A percentile compares a stretch with the other conserved stretches of the same genome.
phyloP scores from a whole-genome alignment of 139 green algal genomes.

The Haematococcus sp. region DNA sequence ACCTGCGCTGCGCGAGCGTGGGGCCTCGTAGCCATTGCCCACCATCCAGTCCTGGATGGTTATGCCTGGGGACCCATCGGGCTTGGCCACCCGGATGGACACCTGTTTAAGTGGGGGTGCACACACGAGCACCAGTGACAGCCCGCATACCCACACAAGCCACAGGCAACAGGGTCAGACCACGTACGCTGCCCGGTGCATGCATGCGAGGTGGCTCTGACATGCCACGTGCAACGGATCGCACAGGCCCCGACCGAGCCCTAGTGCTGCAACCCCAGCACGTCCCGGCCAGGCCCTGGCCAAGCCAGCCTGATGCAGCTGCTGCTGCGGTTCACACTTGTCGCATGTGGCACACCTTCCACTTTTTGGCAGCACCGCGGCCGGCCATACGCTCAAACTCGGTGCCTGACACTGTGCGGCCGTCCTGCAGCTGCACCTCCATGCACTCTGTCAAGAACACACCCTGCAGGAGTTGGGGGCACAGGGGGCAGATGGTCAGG shows the following conservation, averaged over 20 bases:
- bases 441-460: constrained; percentile 19
- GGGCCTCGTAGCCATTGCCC: constrained; percentile 59
- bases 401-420: constrained; percentile 56
- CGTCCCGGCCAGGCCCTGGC: too few species aligned
- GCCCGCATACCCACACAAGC: too few species aligned
- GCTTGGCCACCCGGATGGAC: constrained; percentile 55
- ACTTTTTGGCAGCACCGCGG: constrained; percentile 80
- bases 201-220: too few species aligned
- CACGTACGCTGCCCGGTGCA: too few species aligned
- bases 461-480: neutral
- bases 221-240: too few species aligned
- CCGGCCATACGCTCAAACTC: constrained; percentile 83
- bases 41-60: constrained; percentile 81
- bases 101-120: constrained; percentile 23
- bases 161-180: too few species aligned
- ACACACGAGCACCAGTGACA: neutral
- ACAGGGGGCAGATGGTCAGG: too few species aligned
- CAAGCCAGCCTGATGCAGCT: too few species aligned
- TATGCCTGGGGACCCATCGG: constrained; percentile 43
- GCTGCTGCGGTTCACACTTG: too few species aligned
- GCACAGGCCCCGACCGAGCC: too few species aligned
- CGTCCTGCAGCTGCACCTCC: constrained; percentile 27
- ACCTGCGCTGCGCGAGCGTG: constrained; percentile 9
- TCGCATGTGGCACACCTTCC: constrained; percentile 66
- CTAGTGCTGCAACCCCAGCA: too few species aligned